These are phyloP conservation scores for Phytopythium delawarense DNA, from an alignment of 352 stramenopile species.

Conservation along the genomic window DNA sequence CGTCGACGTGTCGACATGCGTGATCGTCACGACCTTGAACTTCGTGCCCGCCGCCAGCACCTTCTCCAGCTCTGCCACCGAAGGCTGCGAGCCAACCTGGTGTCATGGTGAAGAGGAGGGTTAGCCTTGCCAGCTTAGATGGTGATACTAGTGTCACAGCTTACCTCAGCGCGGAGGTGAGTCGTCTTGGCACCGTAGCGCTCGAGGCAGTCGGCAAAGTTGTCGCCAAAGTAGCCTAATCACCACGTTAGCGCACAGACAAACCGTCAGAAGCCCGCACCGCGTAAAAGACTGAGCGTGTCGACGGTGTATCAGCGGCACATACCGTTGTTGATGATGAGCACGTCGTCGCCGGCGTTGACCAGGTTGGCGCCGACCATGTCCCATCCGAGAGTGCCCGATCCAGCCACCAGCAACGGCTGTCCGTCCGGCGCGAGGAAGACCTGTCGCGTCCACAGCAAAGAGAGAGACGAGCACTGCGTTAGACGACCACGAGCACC, in stretches of 20 bases:
- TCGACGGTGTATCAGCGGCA: neutral
- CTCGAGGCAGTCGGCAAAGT: slow-evolving; percentile 59
- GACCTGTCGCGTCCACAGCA: slow-evolving; percentile 14
- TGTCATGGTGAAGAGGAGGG: neutral
- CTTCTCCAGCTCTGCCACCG: slow-evolving; percentile 39
- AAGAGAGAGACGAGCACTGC: neutral
- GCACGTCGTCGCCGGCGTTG: slow-evolving; percentile 53
- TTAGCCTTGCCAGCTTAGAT: neutral
- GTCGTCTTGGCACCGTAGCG: slow-evolving; percentile 64
- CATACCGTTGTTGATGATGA: slow-evolving; percentile 67
- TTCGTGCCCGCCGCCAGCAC: slow-evolving; percentile 27
- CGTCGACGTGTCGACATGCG: slow-evolving; percentile 76
- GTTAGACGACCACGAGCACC: neutral
- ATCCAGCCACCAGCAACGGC: slow-evolving; percentile 63
- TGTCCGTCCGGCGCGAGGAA: slow-evolving; percentile 69
- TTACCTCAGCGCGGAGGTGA: slow-evolving; percentile 47
- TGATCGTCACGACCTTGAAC: slow-evolving; percentile 75
- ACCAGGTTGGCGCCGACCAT: slow-evolving; percentile 80
- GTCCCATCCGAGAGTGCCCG: slow-evolving; percentile 70
- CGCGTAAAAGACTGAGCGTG: neutral
- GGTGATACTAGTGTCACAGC: too few species aligned
- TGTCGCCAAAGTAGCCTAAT: slow-evolving; percentile 65
- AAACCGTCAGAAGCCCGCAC: neutral
- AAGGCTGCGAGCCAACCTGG: slow-evolving; percentile 52
- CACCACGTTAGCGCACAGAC: neutral